A percentile compares a stretch with the other conserved stretches of the same genome.
Conservation (phyloP, 1,139 yeast genomes). For the Magnusiomyces magnusii region DNA sequence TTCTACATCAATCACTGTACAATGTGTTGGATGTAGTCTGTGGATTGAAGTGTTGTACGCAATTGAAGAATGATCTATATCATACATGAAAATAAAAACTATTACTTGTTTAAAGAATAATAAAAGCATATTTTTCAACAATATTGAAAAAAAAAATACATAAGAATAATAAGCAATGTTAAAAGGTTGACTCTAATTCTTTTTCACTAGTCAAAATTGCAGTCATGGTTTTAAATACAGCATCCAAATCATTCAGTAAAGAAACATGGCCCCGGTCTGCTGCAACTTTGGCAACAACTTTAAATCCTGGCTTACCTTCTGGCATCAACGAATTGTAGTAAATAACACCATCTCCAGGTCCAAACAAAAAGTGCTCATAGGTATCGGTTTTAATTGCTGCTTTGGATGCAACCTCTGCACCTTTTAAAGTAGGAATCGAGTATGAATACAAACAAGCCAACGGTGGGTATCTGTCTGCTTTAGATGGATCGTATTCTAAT, state of each 20-base stretch:
- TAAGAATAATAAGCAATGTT: too few relatives aligned
- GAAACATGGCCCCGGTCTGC: conserved; percentile 71
- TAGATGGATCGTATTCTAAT: conserved; percentile 46
- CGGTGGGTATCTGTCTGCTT: conserved; percentile 60
- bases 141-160: too few relatives aligned
- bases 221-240: conserved; percentile 61
- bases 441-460: conserved; percentile 74
- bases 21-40: conserved; percentile 72
- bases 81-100: neutral
- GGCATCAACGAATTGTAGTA: conserved; percentile 82
- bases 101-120: too few relatives aligned
- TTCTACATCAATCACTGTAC: conserved; percentile 62
- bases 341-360: conserved; percentile 92
- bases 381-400: conserved; percentile 63
- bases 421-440: conserved; percentile 76
- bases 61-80: conserved; percentile 26
- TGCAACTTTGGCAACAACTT: conserved; percentile 59
- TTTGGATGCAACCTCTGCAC: conserved; percentile 54
- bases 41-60: conserved; percentile 73
- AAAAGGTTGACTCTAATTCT: neutral
- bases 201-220: conserved; percentile 39
- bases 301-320: conserved; percentile 51
- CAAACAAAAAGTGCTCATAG: conserved; percentile 70
- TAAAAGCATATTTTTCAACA: neutral
- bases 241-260: conserved; percentile 62